Conservation (phyloP, 164 flowering plant species). For the Litsea cubeba region DNA sequence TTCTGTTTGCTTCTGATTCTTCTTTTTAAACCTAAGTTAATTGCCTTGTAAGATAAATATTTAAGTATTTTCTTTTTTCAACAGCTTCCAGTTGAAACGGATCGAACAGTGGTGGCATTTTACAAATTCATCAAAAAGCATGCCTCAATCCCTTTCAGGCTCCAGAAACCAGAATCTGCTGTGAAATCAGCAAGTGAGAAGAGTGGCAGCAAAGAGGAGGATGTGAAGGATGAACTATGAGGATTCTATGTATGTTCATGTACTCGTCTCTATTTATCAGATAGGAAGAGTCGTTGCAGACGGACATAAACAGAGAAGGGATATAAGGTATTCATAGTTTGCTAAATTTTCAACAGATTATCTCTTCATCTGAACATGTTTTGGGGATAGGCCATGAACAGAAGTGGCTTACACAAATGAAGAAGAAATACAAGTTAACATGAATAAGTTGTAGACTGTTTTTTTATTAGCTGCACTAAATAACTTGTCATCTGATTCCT, state of each 20-base stretch:
- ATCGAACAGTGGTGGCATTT: slow-evolving; percentile 73
- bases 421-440: too few relatives aligned
- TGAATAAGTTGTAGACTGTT: too few relatives aligned
- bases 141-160: slow-evolving; percentile 61
- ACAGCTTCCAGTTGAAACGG: slow-evolving; percentile 73
- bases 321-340: not conserved
- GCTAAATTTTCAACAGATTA: too few relatives aligned
- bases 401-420: too few relatives aligned
- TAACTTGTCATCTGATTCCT: too few relatives aligned
- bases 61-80: not conserved
- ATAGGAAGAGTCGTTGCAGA: not conserved
- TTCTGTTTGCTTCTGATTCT: not conserved
- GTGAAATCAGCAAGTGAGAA: slow-evolving; percentile 14
- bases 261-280: not conserved
- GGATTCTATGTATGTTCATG: not conserved
- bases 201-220: slow-evolving; percentile 8
- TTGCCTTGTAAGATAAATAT: too few relatives aligned
- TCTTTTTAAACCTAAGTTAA: too few relatives aligned
- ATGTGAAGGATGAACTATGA: slow-evolving; percentile 39
- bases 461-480: too few relatives aligned
- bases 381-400: too few relatives aligned
- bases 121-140: slow-evolving; percentile 85
- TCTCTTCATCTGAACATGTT: too few relatives aligned
- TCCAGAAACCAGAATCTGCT: slow-evolving; percentile 30
- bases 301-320: not conserved